Evolutionary conservation across 768 basidiomycete species (phyloP).

Genomic region (Lactarius tabidus): DNA sequence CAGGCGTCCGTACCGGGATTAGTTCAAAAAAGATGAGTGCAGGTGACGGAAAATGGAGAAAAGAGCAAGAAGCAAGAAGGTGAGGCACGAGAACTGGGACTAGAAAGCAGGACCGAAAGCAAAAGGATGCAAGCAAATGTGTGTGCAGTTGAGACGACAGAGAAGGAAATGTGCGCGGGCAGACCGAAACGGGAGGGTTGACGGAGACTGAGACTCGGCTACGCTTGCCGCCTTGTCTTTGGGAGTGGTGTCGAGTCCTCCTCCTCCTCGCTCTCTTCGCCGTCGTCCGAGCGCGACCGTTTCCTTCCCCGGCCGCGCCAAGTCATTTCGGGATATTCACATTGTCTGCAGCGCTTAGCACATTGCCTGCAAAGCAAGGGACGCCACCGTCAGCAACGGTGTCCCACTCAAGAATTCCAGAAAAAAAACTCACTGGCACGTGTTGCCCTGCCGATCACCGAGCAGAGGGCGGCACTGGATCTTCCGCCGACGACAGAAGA

Average conservation of each 20-base stretch:
- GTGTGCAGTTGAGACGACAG: background rate
- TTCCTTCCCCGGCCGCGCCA: constrained; percentile 22
- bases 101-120: background rate
- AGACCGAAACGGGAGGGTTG: background rate
- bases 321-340: constrained; percentile 23
- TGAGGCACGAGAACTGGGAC: background rate
- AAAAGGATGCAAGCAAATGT: background rate
- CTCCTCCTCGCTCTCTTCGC: constrained; percentile 14
- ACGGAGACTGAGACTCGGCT: background rate
- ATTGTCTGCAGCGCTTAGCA: constrained; percentile 15
- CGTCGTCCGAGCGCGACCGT: background rate
- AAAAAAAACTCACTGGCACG: constrained; percentile 17
- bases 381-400: background rate
- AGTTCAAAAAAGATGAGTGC: background rate
- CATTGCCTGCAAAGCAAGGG: constrained; percentile 11
- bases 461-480: constrained; percentile 19
- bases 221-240: constrained; percentile 1
- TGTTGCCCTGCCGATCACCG: constrained; percentile 5
- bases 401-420: background rate
- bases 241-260: background rate
- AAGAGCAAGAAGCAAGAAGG: background rate
- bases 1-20: background rate
- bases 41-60: background rate
- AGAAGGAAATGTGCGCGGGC: background rate
- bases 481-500: constrained; percentile 24